Evolutionary conservation across 1,284 basidiomycete species (phyloP), one percentile per base, ranked within the genome.

Genomic region (Blastosporella zonata): DNA sequence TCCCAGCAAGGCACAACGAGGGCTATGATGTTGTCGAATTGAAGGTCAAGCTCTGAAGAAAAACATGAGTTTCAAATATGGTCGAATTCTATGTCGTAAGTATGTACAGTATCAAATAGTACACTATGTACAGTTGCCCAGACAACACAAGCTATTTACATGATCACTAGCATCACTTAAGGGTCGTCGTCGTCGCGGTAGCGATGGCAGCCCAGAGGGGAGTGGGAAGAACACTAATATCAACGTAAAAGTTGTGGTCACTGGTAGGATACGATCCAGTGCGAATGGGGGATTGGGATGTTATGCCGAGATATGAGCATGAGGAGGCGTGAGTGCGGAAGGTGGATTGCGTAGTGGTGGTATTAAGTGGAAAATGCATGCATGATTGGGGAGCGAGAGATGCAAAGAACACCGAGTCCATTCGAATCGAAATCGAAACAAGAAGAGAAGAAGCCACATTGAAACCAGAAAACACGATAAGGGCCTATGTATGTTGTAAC

Each of bases 341-440:
- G 15, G 33, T 45, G 31, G 20, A 37, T 21, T 35, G 17, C 33
- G 27, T 44, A 37, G 25, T 34, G 49, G 25, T 44, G 41, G 31
- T 35, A 54, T 50, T 47, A 47, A 13, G 43, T 48, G 21, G 33
- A n/a, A 46, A 35, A 39, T 40, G 33, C 31, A 41, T 37, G 42
- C 21, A 29, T 38, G 37, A 29, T 33, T 6, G 17, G 34, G 18
- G 27, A 21, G 37, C 20, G 38, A 27, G 21, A 38, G 12, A 29
- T 29, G 31, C 27, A 23, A n/a, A 20, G 13, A 8, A 27, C 17
- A 31, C 21, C 23, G 23, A 39, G 45, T 54, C 52, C 49, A 38
- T 43, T 17, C 29, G 13, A 6, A 34, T 34, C 33, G 29, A 35
- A n/a, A 37, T 25, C 17, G 35, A 36, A 18, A 28, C 23, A 23